Conservation (phyloP, 129 eudicot species). For the Helichrysum umbraculigerum region DNA sequence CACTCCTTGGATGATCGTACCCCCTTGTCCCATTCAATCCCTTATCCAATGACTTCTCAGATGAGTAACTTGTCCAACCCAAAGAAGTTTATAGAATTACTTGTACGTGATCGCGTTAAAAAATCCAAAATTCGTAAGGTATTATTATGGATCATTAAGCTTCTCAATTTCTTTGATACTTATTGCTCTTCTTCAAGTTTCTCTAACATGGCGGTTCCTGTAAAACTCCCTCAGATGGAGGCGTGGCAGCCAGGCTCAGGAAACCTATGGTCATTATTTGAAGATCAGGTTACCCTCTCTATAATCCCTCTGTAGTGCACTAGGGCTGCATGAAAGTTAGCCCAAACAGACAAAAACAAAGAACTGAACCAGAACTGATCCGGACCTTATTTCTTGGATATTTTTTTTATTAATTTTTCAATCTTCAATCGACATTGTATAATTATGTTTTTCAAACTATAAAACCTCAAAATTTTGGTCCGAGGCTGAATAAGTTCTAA, state of each 20-base stretch:
- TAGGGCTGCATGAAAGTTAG: background rate
- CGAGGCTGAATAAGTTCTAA: background rate
- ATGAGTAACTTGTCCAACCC: constrained; percentile 85
- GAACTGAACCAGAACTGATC: background rate
- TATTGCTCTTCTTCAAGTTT: background rate
- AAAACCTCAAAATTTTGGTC: background rate
- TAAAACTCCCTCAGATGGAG: constrained; percentile 41
- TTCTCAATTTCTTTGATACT: constrained; percentile 11
- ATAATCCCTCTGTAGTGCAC: background rate
- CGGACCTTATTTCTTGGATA: too few species aligned
- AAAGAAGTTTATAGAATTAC: constrained; percentile 61
- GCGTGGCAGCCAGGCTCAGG: constrained; percentile 71
- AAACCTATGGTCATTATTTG: constrained; percentile 74
- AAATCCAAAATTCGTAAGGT: constrained; percentile 70
- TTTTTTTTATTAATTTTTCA: too few species aligned
- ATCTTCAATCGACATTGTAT: background rate
- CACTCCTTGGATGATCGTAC: constrained; percentile 52
- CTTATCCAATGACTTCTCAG: constrained; percentile 78
- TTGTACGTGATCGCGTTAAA: constrained; percentile 71
- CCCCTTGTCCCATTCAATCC: constrained; percentile 53
- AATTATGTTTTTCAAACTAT: too few species aligned
- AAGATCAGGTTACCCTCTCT: constrained; percentile 66
- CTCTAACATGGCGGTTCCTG: constrained; percentile 9
- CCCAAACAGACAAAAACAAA: background rate
- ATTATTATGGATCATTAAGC: constrained; percentile 7